Conservation (phyloP, 2,329 filamentous ascomycete genomes). For the Trichoderma koningiopsis region DNA sequence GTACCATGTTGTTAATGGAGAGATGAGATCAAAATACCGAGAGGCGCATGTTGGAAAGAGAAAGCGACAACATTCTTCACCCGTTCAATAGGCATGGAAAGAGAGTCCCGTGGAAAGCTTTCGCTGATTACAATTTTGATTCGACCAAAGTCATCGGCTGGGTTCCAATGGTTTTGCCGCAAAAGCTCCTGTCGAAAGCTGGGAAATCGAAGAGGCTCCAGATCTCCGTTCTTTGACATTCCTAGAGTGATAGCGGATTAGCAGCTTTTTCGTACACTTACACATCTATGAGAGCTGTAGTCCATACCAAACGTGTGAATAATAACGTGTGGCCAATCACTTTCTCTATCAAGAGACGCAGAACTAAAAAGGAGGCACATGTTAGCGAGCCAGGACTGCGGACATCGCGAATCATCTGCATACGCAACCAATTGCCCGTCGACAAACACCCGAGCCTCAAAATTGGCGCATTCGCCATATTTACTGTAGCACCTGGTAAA, state of each 20-base stretch:
- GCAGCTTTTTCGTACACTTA: not conserved
- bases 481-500: conserved; percentile 59
- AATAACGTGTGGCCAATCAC: conserved; percentile 54
- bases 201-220: conserved; percentile 69
- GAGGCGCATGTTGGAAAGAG: conserved; percentile 81
- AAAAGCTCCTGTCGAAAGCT: conserved; percentile 69
- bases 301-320: conserved; percentile 47
- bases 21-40: conserved; percentile 52
- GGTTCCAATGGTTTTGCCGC: conserved; percentile 70
- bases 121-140: conserved; percentile 78
- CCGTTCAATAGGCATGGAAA: conserved; percentile 60
- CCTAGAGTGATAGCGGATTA: conserved; percentile 38
- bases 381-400: not conserved
- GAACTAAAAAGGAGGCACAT: conserved; percentile 45
- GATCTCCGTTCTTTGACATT: conserved; percentile 59
- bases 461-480: conserved; percentile 57
- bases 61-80: conserved; percentile 75
- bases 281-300: not conserved
- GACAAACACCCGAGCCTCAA: conserved; percentile 68
- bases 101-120: conserved; percentile 61
- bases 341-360: conserved; percentile 54
- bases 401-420: no score
- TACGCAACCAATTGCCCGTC: conserved; percentile 68
- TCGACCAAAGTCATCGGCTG: conserved; percentile 69
- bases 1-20: not conserved